Percentiles rank a stretch among this genome's conserved stretches.
Evolutionary conservation across 345 rosid genomes (phyloP).

Genomic region (Salix arbutifolia): DNA sequence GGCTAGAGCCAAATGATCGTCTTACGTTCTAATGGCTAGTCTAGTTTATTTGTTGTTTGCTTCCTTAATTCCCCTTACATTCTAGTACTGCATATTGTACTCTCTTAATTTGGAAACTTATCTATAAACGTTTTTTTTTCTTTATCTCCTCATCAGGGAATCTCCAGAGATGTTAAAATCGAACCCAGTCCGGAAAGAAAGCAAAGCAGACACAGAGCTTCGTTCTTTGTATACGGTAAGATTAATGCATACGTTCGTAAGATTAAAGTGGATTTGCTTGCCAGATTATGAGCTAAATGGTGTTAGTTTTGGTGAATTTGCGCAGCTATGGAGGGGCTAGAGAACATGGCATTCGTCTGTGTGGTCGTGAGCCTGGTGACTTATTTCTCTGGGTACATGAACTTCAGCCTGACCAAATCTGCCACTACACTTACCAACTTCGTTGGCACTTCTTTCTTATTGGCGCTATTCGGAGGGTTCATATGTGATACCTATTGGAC

Average conservation of each 20-base stretch:
- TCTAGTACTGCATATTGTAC: not conserved
- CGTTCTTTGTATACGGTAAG: slow-evolving; percentile 48
- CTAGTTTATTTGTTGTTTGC: not conserved
- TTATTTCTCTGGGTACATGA: slow-evolving; percentile 57
- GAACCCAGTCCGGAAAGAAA: slow-evolving; percentile 22
- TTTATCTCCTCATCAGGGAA: slow-evolving; percentile 19
- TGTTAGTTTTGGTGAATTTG: not conserved
- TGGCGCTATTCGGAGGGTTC: slow-evolving; percentile 61
- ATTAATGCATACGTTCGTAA: too few species aligned
- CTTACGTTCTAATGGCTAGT: not conserved
- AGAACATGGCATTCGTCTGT: slow-evolving; percentile 55
- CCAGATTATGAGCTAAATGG: not conserved
- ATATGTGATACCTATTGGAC: slow-evolving; percentile 58
- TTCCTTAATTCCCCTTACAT: not conserved
- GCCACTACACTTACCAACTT: slow-evolving; percentile 64
- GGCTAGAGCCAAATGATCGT: not conserved
- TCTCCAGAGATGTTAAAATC: slow-evolving; percentile 22
- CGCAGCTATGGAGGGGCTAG: slow-evolving; percentile 52
- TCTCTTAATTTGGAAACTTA: not conserved
- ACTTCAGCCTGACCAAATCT: slow-evolving; percentile 57
- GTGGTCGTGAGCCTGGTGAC: slow-evolving; percentile 48
- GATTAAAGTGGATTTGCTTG: not conserved
- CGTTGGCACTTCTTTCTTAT: slow-evolving; percentile 48
- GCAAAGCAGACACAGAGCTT: slow-evolving; percentile 47
- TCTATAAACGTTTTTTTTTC: not conserved